Evolutionary conservation across 441 rosid species (phyloP).

Genomic region (Euphorbia schlechtendalii): DNA sequence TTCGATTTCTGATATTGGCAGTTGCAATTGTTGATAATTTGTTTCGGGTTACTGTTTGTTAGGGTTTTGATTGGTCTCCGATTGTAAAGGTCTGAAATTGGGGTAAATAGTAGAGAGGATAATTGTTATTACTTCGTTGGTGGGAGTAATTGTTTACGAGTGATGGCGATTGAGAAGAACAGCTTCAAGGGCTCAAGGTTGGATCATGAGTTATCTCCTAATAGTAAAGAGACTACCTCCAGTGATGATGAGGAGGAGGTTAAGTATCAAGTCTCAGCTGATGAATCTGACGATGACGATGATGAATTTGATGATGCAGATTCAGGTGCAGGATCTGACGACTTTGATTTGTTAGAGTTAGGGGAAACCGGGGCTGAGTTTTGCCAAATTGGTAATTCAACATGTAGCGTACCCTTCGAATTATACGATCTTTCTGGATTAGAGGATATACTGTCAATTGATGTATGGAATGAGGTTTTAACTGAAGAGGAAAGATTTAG

Average conservation of each 20-base stretch:
- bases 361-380: constrained; percentile 92
- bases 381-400: constrained; percentile 70
- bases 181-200: constrained; percentile 68
- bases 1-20: constrained; percentile 9
- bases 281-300: constrained; percentile 72
- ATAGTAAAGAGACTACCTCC: constrained; percentile 67
- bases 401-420: constrained; percentile 87
- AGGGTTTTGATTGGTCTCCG: constrained; percentile 33
- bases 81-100: constrained; percentile 7
- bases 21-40: constrained; percentile 16
- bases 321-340: constrained; percentile 98
- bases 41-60: constrained; percentile 17
- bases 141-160: constrained; percentile 10
- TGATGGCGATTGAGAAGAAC: constrained; percentile 98
- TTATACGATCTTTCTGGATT: constrained; percentile 72
- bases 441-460: constrained; percentile 73
- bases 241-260: constrained; percentile 68
- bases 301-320: constrained; percentile 84
- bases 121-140: constrained; percentile 1
- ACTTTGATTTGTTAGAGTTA: constrained; percentile 89
- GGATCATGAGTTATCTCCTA: constrained; percentile 77
- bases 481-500: constrained; percentile 77
- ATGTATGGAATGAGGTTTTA: constrained; percentile 89
- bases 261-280: constrained; percentile 42
- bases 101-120: no score